Evolutionary conservation across 2,329 filamentous ascomycete species (phyloP).

Genomic region (Hawksworthiomyces lignivorus): DNA sequence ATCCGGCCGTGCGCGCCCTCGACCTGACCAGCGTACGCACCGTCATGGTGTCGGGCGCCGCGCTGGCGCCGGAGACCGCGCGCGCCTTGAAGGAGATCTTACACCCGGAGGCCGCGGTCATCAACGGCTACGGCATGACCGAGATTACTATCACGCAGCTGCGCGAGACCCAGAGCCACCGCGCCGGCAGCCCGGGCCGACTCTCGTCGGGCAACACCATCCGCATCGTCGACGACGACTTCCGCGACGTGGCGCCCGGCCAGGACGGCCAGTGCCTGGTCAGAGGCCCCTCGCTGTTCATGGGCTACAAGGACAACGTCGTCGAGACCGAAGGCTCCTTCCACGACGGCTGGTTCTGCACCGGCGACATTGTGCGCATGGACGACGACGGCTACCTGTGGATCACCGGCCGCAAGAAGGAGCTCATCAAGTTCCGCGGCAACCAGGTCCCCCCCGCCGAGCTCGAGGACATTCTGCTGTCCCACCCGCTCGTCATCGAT

Average conservation of each 20-base stretch:
- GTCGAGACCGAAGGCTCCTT: conserved; percentile 56
- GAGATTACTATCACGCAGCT: conserved; percentile 62
- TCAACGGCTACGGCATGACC: conserved; percentile 82
- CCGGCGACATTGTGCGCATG: conserved; percentile 64
- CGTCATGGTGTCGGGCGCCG: conserved; percentile 61
- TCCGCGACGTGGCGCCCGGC: conserved; percentile 40
- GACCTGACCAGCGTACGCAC: conserved; percentile 59
- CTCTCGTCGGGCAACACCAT: conserved; percentile 39
- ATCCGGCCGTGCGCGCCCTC: conserved; percentile 54
- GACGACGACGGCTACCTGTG: conserved; percentile 45
- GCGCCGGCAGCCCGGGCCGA: conserved; percentile 38
- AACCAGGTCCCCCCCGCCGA: conserved; percentile 52
- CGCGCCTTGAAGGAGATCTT: conserved; percentile 45
- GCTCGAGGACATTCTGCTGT: conserved; percentile 37
- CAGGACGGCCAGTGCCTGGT: conserved; percentile 52
- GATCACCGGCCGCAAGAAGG: conserved; percentile 69
- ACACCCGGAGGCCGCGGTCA: conserved; percentile 39
- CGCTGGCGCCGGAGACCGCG: conserved; percentile 47
- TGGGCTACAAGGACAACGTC: conserved; percentile 66
- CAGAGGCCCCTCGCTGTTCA: conserved; percentile 63
- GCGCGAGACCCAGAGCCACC: conserved; percentile 30
- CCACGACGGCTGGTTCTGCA: conserved; percentile 58
- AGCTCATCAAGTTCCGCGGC: conserved; percentile 54
- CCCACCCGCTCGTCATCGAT: conserved; percentile 41
- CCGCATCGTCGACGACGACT: conserved; percentile 48